A percentile compares a stretch with the other conserved stretches of the same genome.
phyloP scores from a whole-genome alignment of 495 filamentous ascomycete genomes.

The Margaritispora aquatica region DNA sequence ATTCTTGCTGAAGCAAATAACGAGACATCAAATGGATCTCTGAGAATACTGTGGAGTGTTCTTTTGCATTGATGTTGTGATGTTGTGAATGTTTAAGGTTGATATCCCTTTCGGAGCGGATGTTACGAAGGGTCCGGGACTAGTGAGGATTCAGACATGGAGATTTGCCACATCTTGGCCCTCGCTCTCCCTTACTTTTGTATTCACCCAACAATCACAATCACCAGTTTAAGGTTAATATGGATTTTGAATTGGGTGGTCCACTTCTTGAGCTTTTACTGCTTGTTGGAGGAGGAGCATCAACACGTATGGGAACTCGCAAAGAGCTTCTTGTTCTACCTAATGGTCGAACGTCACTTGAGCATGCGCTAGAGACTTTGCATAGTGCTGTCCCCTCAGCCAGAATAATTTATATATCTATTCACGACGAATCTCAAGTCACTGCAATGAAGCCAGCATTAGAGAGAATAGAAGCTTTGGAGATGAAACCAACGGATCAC shows the following conservation, averaged over 20 bases:
- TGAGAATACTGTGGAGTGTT: too few species aligned
- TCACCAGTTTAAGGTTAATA: too few species aligned
- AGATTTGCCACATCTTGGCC: too few species aligned
- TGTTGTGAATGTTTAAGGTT: neutral
- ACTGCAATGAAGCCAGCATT: conserved; percentile 1
- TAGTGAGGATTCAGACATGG: too few species aligned
- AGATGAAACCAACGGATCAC: neutral
- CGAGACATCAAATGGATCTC: too few species aligned
- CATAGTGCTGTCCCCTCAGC: conserved; percentile 19
- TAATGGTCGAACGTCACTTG: conserved; percentile 15
- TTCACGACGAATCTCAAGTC: conserved; percentile 8
- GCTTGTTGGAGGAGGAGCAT: conserved; percentile 21
- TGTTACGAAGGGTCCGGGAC: neutral
- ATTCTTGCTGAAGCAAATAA: neutral
- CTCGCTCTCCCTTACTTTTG: too few species aligned
- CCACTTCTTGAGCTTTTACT: conserved; percentile 11
- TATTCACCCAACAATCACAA: too few species aligned
- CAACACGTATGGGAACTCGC: conserved; percentile 22
- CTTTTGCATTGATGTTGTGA: neutral
- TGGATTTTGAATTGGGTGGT: neutral
- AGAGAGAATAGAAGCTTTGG: neutral
- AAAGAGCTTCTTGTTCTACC: conserved; percentile 20
- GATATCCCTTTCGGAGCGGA: neutral
- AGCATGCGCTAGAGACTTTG: conserved; percentile 16
- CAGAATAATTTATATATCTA: conserved; percentile 20